Evolutionary conservation across 257 asterid species (phyloP).

Genomic region (Penstemon newberryi): DNA sequence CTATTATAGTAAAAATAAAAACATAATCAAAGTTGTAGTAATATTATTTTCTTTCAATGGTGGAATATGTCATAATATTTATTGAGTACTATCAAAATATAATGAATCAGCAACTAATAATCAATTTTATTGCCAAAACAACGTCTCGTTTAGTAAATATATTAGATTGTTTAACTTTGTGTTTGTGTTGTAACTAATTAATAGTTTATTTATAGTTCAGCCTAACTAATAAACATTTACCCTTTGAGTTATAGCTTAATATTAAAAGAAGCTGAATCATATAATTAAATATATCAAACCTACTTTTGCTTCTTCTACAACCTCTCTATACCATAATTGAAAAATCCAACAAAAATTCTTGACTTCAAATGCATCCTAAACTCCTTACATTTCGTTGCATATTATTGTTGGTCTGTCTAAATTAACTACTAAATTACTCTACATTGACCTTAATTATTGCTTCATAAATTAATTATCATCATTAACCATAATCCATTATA

Average conservation of each 20-base stretch:
- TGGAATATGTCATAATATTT: no score
- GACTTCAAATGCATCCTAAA: conserved; percentile 8
- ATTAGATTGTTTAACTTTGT: no score
- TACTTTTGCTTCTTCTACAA: neutral
- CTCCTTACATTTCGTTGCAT: conserved; percentile 1
- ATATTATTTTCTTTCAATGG: no score
- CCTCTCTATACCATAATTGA: neutral
- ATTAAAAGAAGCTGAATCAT: neutral
- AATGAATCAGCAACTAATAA: neutral
- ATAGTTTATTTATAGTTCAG: no score
- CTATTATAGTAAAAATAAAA: no score
- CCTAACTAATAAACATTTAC: neutral
- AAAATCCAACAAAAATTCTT: conserved; percentile 21
- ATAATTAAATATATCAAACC: neutral
- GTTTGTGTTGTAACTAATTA: neutral
- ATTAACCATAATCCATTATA: neutral
- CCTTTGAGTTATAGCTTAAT: neutral
- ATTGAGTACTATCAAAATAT: neutral
- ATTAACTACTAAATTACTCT: conserved; percentile 15
- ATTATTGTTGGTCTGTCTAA: conserved; percentile 3
- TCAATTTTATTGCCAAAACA: neutral
- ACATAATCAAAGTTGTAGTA: no score
- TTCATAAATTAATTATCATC: neutral
- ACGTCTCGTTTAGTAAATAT: no score
- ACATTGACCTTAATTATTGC: conserved; percentile 20